Conservation (phyloP, 345 rosid genomes). For the Boechera divaricarpa region DNA sequence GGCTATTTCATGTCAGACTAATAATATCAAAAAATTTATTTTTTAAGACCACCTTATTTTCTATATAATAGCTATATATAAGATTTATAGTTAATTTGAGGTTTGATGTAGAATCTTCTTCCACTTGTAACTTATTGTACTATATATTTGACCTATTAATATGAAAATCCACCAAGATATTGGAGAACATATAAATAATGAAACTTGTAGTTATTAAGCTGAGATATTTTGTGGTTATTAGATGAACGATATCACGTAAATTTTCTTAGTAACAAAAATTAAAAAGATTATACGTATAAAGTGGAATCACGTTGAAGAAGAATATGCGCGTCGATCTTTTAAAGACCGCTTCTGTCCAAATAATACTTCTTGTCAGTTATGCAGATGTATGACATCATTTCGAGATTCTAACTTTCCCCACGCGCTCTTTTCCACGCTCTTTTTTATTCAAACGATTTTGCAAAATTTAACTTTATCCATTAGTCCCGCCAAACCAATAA, state of each 20-base stretch:
- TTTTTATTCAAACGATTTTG: not conserved
- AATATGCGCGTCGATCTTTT: constrained; percentile 41
- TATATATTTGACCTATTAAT: not conserved
- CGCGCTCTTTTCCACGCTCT: not conserved
- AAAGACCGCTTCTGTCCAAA: constrained; percentile 37
- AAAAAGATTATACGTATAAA: constrained; percentile 3
- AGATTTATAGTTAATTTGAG: not conserved
- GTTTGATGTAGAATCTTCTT: not conserved
- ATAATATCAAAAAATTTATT: too few relatives aligned
- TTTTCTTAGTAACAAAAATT: not conserved
- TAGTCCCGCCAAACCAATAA: too few relatives aligned
- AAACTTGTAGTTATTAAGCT: not conserved
- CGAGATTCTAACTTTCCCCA: constrained; percentile 15
- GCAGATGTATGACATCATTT: constrained; percentile 34
- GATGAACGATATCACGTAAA: not conserved
- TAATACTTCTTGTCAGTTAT: constrained; percentile 39
- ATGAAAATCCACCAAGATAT: not conserved
- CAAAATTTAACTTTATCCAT: too few relatives aligned
- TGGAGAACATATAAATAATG: not conserved
- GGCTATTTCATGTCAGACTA: not conserved
- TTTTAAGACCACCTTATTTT: not conserved
- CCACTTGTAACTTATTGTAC: not conserved
- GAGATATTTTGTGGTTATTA: constrained; percentile 1
- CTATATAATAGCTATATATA: too few relatives aligned
- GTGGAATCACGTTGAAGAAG: constrained; percentile 30